These are phyloP conservation scores for Pseudozyma sp. DNA, from an alignment of 1,284 basidiomycete species.

Conservation along the genomic window DNA sequence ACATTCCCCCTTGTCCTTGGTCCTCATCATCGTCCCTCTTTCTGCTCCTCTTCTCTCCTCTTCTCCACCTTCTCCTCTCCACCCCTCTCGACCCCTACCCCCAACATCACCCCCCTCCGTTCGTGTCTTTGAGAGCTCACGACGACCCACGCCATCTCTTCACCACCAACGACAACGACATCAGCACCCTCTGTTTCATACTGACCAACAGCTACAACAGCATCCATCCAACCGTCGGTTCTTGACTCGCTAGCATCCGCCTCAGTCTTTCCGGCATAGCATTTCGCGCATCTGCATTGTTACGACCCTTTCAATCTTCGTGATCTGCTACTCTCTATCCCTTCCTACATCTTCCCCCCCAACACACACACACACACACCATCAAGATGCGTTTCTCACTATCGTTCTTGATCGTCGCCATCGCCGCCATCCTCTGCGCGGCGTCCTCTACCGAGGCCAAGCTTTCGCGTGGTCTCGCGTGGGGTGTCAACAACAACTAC, in stretches of 20 bases:
- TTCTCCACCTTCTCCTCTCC: conserved; percentile 8
- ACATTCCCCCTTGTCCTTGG: neutral
- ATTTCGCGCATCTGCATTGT: conserved; percentile 30
- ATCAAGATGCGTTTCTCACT: conserved; percentile 47
- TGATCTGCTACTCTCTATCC: conserved; percentile 26
- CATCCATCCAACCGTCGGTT: conserved; percentile 12
- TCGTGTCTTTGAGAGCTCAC: conserved; percentile 46
- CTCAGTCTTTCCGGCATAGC: conserved; percentile 22
- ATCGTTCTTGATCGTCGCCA: conserved; percentile 34
- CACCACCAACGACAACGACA: conserved; percentile 1
- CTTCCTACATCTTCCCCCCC: conserved; percentile 4
- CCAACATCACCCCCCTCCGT: conserved; percentile 6
- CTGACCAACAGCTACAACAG: conserved; percentile 32
- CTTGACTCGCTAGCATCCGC: conserved; percentile 17
- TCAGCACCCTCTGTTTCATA: conserved; percentile 2
- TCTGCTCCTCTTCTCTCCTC: conserved; percentile 10
- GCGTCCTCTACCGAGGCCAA: conserved; percentile 34
- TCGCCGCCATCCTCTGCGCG: conserved; percentile 40
- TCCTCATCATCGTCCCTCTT: conserved; percentile 1
- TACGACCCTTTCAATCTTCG: conserved; percentile 7
- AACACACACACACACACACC: conserved; percentile 6
- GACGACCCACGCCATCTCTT: conserved; percentile 16
- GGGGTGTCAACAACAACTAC: conserved; percentile 60
- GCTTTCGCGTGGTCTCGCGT: conserved; percentile 54
- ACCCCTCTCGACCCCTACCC: conserved; percentile 4